These are phyloP conservation scores for Cystofilobasidium capitatum DNA, from an alignment of 768 basidiomycete genomes.

Conservation along the genomic window DNA sequence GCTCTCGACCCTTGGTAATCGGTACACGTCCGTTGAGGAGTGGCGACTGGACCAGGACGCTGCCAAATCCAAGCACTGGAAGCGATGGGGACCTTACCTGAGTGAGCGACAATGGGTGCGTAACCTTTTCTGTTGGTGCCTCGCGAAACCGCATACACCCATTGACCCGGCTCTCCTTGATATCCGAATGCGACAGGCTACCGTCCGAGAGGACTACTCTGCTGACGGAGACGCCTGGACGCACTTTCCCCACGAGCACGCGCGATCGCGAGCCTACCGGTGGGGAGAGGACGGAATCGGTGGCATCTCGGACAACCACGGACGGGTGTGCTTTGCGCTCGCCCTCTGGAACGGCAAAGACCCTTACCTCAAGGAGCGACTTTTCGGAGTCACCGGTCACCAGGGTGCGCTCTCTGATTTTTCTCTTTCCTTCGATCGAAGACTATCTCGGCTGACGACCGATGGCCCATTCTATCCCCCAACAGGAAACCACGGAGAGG, in stretches of 20 bases:
- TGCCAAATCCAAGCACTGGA: slow-evolving; percentile 80
- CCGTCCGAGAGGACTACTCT: slow-evolving; percentile 97
- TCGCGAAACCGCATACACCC: too few species aligned
- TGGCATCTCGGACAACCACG: slow-evolving; percentile 95
- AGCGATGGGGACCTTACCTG: slow-evolving; percentile 96
- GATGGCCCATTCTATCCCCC: not conserved
- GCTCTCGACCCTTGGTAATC: not conserved
- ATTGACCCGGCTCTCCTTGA: not conserved
- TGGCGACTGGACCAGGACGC: slow-evolving; percentile 62
- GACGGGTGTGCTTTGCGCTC: slow-evolving; percentile 78
- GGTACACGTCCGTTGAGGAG: slow-evolving; percentile 14
- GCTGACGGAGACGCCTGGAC: slow-evolving; percentile 82
- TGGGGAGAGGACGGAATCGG: slow-evolving; percentile 99
- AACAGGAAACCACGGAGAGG: slow-evolving; percentile 91
- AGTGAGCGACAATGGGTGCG: slow-evolving; percentile 94
- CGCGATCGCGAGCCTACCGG: slow-evolving; percentile 69
- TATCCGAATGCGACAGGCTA: slow-evolving; percentile 53
- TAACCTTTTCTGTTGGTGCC: slow-evolving; percentile 14
- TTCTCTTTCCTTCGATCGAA: slow-evolving; percentile 19
- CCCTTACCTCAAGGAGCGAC: slow-evolving; percentile 87
- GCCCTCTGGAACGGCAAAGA: slow-evolving; percentile 93
- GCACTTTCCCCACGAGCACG: slow-evolving; percentile 88
- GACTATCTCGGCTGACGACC: slow-evolving; percentile 20
- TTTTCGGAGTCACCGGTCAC: slow-evolving; percentile 92
- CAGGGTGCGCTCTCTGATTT: slow-evolving; percentile 44